phyloP scores from a whole-genome alignment of 1,284 basidiomycete genomes.

The Trichosporon inkin region DNA sequence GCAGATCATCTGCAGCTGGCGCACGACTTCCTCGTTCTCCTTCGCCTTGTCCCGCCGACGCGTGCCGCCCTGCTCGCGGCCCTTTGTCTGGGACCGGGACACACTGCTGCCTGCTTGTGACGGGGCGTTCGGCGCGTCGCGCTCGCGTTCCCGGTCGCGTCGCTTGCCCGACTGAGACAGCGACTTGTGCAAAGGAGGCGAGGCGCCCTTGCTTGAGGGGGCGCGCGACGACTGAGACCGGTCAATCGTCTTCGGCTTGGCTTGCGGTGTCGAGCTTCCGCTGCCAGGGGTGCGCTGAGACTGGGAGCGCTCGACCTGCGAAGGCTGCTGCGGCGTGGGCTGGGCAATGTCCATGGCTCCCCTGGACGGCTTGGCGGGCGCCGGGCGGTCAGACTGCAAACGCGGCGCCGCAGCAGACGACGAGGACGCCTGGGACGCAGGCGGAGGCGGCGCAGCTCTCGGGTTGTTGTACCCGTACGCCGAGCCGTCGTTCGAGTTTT shows the following conservation, averaged over 20 bases:
- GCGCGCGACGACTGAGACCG: slow-evolving; percentile 52
- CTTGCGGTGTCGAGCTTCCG: slow-evolving; percentile 27
- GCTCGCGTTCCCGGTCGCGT: slow-evolving; percentile 19
- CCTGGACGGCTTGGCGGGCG: slow-evolving; percentile 17
- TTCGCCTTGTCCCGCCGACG: slow-evolving; percentile 81
- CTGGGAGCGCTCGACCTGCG: slow-evolving; percentile 16
- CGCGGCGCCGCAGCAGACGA: not conserved
- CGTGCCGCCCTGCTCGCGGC: slow-evolving; percentile 55
- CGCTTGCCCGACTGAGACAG: slow-evolving; percentile 35
- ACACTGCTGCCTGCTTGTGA: slow-evolving; percentile 12
- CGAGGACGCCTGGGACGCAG: slow-evolving; percentile 3
- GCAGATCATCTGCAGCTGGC: slow-evolving; percentile 86
- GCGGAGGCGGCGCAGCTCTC: slow-evolving; percentile 20
- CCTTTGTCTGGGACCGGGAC: slow-evolving; percentile 24
- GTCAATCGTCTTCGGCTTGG: slow-evolving; percentile 36
- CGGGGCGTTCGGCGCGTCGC: slow-evolving; percentile 31
- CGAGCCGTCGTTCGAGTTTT: slow-evolving; percentile 37
- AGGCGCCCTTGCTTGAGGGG: slow-evolving; percentile 28
- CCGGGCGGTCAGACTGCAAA: slow-evolving; percentile 21
- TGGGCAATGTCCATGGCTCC: not conserved
- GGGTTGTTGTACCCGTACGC: slow-evolving; percentile 16
- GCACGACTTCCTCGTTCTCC: slow-evolving; percentile 85
- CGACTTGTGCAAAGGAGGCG: slow-evolving; percentile 40
- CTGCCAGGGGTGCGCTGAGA: slow-evolving; percentile 19
- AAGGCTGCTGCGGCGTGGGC: not conserved